Base-by-base conservation (phyloP, 495 filamentous ascomycete species). In the Aspergillus biplanus region DNA sequence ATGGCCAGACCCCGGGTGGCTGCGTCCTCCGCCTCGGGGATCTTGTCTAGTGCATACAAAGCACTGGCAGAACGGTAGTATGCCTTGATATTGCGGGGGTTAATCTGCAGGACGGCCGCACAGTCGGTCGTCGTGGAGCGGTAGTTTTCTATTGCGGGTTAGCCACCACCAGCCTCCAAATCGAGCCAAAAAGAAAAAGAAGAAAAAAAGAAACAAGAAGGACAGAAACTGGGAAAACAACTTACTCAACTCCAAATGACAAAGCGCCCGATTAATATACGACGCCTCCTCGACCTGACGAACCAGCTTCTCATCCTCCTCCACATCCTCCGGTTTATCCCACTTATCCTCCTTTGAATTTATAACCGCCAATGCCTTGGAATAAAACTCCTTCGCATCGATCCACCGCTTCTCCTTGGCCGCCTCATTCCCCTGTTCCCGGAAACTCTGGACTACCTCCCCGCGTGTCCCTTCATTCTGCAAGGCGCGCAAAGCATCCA, bases 331-430 rank as follows among this genome's bases (percentile, higher is more conserved):
- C 3, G 75, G 77, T 68, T 80, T 71, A 32, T 78, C 73, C 71
- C 76, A 79, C 59, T 80, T 78, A 48, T 90, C 85, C 64, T 87
- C 85, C 65, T 81, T 79, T 18, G 79, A 79, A 16, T 80, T 76
- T 27, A 97, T 73, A 1, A 92, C 84, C 4, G 84, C 75, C 34
- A 98, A 80, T 13, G 85, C 91, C 74, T 97, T 97, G 7, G 85
- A 86, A 69, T 99, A 99, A 77, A 91, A 97, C 68, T 97, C 93
- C 68, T 88, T 90, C 6, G 92, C 95, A 73, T 97, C 92, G 16
- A 77, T 79, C 88, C 89, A 98, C 52, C 84, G 79, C 74, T 88
- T 89, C 61, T 78, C 82, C 61, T 82, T 81, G 65, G 92, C 96
- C 61, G 85, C 86, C 61, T 97, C 95, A 71, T 98, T 99, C 15